Percentiles rank a stretch among this genome's conserved stretches.
Conservation (phyloP, 208 protist species). For the Leishmania arabica region DNA sequence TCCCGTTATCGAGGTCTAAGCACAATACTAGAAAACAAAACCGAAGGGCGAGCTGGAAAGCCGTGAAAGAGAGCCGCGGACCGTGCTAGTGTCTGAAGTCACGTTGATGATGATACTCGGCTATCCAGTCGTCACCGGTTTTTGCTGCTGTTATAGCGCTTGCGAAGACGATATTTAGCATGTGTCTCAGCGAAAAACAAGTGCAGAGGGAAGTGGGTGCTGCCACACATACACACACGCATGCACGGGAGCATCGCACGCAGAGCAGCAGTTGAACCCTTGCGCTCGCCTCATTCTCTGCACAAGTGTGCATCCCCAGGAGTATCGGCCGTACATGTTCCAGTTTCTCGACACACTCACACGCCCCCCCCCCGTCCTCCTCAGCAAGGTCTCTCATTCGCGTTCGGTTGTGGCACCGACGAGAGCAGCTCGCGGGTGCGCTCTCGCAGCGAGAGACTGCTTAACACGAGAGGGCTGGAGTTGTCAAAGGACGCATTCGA, state of each 20-base stretch:
- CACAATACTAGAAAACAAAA: not conserved
- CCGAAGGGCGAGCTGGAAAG: not conserved
- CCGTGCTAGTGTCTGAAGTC: not conserved
- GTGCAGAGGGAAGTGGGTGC: not conserved
- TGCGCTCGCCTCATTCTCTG: not conserved
- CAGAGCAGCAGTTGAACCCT: not conserved
- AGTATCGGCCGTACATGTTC: not conserved
- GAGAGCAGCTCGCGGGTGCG: constrained; percentile 35
- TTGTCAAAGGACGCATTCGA: constrained; percentile 14
- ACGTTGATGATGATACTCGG: not conserved
- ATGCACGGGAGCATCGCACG: not conserved
- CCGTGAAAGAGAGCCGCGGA: not conserved
- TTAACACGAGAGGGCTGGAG: constrained; percentile 6
- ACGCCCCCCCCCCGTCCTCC: not conserved
- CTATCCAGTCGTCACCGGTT: not conserved
- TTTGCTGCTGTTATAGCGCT: not conserved
- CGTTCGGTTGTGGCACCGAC: constrained; percentile 16
- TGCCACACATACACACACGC: not conserved
- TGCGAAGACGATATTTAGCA: not conserved
- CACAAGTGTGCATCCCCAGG: not conserved
- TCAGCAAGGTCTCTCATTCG: constrained; percentile 6
- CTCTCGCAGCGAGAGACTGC: constrained; percentile 28
- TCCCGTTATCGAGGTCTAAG: not conserved
- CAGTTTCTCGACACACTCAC: not conserved
- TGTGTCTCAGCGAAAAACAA: not conserved